Percentiles rank a stretch among this genome's conserved stretches.
These are phyloP conservation scores for Ustilago tritici DNA, from an alignment of 1,284 basidiomycete species.

Conservation along the genomic window DNA sequence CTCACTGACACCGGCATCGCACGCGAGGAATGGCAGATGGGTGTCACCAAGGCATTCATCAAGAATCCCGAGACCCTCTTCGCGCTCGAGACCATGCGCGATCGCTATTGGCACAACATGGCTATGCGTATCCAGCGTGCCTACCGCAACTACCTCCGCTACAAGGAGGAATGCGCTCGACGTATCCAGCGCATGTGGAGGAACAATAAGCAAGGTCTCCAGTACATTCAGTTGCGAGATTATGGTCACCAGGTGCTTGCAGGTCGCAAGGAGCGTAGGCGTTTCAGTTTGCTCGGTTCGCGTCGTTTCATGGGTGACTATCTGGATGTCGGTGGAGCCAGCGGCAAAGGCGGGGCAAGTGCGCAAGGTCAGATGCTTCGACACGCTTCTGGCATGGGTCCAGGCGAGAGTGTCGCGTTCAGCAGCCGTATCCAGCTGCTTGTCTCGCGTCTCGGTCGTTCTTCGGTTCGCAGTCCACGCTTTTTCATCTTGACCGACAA, in stretches of 20 bases:
- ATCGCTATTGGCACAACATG: constrained; percentile 99
- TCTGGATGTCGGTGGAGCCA: constrained; percentile 82
- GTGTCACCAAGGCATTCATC: constrained; percentile 97
- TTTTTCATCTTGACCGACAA: constrained; percentile 90
- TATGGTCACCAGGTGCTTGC: constrained; percentile 93
- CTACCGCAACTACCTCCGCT: constrained; percentile 93
- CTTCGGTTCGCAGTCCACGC: constrained; percentile 91
- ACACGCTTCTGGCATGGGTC: constrained; percentile 77
- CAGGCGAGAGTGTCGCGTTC: constrained; percentile 74
- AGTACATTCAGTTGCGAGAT: constrained; percentile 88
- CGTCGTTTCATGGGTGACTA: constrained; percentile 97
- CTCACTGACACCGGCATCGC: constrained; percentile 94
- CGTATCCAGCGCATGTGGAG: constrained; percentile 99
- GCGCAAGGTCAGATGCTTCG: constrained; percentile 84
- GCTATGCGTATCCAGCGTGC: constrained; percentile 95
- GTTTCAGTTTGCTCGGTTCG: constrained; percentile 93
- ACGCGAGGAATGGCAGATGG: constrained; percentile 99
- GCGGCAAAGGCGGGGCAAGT: constrained; percentile 72
- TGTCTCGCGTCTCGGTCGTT: constrained; percentile 86
- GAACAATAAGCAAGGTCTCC: constrained; percentile 93
- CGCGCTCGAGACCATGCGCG: constrained; percentile 97
- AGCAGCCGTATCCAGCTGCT: constrained; percentile 87
- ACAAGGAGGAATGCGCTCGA: constrained; percentile 92
- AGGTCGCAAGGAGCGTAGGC: constrained; percentile 89
- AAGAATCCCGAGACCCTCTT: constrained; percentile 99